Base-by-base conservation (phyloP, 768 basidiomycete species). In the Lactarius evosmus region DNA sequence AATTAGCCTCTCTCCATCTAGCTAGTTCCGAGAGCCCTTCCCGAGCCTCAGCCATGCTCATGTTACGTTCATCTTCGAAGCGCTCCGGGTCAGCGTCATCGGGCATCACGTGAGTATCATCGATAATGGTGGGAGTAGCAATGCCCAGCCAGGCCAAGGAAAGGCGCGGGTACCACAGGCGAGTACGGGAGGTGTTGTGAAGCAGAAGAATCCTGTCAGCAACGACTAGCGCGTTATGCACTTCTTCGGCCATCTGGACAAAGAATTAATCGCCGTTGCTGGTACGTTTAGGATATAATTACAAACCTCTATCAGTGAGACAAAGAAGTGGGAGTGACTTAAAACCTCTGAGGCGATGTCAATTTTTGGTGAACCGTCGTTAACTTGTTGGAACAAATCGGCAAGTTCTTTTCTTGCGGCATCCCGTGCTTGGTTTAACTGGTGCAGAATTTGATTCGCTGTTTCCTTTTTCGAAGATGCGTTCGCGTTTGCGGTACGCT, bases 271-370 rank as follows among this genome's bases (percentile, higher is more conserved):
- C 32, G 16, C 17, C 19, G 17, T 61, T 2, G 54, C 12, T 27
- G 30, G 17, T 25, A n/a, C n/a, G 40, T 33, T 33, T 17, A 38
- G 40, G 53, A 59, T 55, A 25, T 36, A 53, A 32, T 27, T 7
- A 46, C 70, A 46, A 62, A 80, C 80, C 76, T 82, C 79, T n/a
- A 81, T 68, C 30, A 80, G 65, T 3, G 79, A 79, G 32, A 79
- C 78, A 67, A 78, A 74, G 52, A 78, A 77, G 17, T 78, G 71
- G 63, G 77, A 78, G 38, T 76, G 68, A 46, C 78, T 74, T 29
- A 72, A 73, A 74, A 69, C 52, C 76, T 74, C 52, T 67, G 68
- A 30, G 74, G 70, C 29, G 3, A 62, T 49, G 22, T 63, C 68
- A 8, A 69, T 63, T 27, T 61, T 64, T 5, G 63, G 66, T 56